Evolutionary conservation across 495 filamentous ascomycete genomes (phyloP).

Genomic region (Podospora conica): DNA sequence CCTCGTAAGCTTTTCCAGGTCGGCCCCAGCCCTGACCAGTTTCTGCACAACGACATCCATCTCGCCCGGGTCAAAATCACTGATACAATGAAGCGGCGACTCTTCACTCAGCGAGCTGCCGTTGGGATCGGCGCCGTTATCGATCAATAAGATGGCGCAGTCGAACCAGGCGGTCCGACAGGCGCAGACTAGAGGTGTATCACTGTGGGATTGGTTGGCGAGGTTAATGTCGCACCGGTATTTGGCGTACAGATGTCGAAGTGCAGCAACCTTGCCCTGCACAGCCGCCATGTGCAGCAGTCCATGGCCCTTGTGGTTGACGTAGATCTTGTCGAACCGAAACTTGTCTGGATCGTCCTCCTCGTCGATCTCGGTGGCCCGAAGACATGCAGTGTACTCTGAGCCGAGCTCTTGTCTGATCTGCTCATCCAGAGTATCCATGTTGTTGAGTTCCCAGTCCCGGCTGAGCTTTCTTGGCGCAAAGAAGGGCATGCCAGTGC

Average conservation of each 20-base stretch:
- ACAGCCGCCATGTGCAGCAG: conserved; percentile 13
- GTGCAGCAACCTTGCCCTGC: background rate
- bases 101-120: conserved; percentile 3
- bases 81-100: conserved; percentile 11
- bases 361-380: background rate
- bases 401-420: conserved; percentile 4
- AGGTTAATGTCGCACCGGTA: conserved; percentile 15
- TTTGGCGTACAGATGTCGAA: conserved; percentile 6
- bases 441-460: conserved; percentile 8
- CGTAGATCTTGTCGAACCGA: conserved; percentile 16
- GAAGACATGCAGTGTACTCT: conserved; percentile 4
- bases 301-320: conserved; percentile 15
- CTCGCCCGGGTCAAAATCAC: conserved; percentile 1
- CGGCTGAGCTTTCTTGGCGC: conserved; percentile 3
- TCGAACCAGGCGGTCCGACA: conserved; percentile 9
- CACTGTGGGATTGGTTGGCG: conserved; percentile 5
- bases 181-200: conserved; percentile 7
- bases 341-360: background rate
- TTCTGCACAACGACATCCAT: conserved; percentile 8
- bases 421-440: conserved; percentile 7
- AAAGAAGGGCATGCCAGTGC: conserved; percentile 15
- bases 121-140: conserved; percentile 15
- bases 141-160: conserved; percentile 4
- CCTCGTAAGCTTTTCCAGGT: conserved; percentile 9
- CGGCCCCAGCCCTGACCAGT: conserved; percentile 1